Percentiles rank a stretch among this genome's conserved stretches.
phyloP scores from a whole-genome alignment of 176 grass and related monocot species.

The Raddia guianensis region DNA sequence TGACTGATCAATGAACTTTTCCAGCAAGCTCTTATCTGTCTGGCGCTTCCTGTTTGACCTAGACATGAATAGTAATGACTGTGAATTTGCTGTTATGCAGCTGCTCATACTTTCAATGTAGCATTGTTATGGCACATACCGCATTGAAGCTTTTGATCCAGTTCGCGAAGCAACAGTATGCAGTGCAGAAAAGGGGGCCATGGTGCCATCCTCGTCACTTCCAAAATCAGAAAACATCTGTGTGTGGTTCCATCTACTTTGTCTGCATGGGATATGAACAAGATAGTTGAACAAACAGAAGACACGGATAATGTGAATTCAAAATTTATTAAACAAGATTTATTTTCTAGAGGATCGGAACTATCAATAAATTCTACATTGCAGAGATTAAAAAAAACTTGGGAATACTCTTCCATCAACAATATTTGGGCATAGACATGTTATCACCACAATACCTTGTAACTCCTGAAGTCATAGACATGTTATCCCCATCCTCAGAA shows the following conservation, averaged over 20 bases:
- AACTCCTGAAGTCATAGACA: constrained; percentile 58
- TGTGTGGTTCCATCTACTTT: constrained; percentile 93
- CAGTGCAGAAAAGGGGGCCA: constrained; percentile 34
- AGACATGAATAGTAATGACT: constrained; percentile 29
- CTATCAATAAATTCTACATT: neutral
- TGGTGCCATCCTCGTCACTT: constrained; percentile 67
- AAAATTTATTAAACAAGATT: constrained; percentile 2
- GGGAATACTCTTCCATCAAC: neutral
- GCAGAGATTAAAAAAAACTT: constrained; percentile 23
- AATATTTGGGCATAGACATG: constrained; percentile 13
- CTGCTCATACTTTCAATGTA: neutral
- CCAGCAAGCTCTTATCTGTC: constrained; percentile 61
- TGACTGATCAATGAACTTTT: constrained; percentile 63
- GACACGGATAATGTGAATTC: neutral
- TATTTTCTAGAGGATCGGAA: neutral
- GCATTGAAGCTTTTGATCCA: constrained; percentile 67
- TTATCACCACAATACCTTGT: constrained; percentile 62
- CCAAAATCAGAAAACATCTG: constrained; percentile 92
- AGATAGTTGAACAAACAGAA: constrained; percentile 26
- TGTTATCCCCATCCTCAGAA: constrained; percentile 59
- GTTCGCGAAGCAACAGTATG: constrained; percentile 44
- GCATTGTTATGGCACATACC: constrained; percentile 50
- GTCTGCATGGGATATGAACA: constrained; percentile 50
- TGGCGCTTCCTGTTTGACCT: constrained; percentile 61
- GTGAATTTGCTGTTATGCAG: constrained; percentile 17